These are phyloP conservation scores for Yueomyces sinensis DNA, from an alignment of 805 yeast species.

Conservation along the genomic window DNA sequence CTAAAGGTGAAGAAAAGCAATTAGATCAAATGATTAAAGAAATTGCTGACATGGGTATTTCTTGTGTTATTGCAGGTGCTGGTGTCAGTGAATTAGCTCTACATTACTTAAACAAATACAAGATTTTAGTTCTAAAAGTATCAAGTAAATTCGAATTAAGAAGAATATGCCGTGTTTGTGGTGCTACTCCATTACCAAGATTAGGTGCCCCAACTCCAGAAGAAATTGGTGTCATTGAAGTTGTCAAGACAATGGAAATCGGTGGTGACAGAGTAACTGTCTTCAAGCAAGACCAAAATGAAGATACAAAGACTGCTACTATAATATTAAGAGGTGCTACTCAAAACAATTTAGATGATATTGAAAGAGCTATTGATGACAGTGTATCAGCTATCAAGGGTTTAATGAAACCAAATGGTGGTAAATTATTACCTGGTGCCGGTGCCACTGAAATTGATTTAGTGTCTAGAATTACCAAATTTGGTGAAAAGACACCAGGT, in stretches of 20 bases:
- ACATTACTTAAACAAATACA: slow-evolving; percentile 82
- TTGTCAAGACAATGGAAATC: slow-evolving; percentile 83
- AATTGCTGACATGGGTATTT: slow-evolving; percentile 70
- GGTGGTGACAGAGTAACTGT: slow-evolving; percentile 97
- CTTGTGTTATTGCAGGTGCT: slow-evolving; percentile 88
- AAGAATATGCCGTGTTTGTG: slow-evolving; percentile 90
- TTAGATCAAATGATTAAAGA: slow-evolving; percentile 76
- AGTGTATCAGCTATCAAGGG: slow-evolving; percentile 91
- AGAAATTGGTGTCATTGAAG: slow-evolving; percentile 79
- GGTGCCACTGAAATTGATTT: slow-evolving; percentile 90
- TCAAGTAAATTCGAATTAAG: slow-evolving; percentile 91
- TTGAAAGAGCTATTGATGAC: slow-evolving; percentile 95
- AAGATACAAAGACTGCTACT: slow-evolving; percentile 72
- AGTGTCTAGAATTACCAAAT: slow-evolving; percentile 61
- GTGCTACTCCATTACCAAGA: slow-evolving; percentile 91
- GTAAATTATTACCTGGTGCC: slow-evolving; percentile 82
- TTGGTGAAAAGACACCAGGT: slow-evolving; percentile 93
- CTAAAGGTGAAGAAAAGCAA: slow-evolving; percentile 92
- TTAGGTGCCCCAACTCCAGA: slow-evolving; percentile 92
- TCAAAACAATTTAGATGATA: slow-evolving; percentile 81
- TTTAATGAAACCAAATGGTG: slow-evolving; percentile 65
- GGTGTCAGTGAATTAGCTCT: slow-evolving; percentile 86
- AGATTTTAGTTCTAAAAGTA: slow-evolving; percentile 73
- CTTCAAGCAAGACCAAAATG: slow-evolving; percentile 60
- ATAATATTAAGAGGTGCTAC: slow-evolving; percentile 95